Base-by-base conservation (phyloP, 345 rosid species). In the Clarkia xantiana region DNA sequence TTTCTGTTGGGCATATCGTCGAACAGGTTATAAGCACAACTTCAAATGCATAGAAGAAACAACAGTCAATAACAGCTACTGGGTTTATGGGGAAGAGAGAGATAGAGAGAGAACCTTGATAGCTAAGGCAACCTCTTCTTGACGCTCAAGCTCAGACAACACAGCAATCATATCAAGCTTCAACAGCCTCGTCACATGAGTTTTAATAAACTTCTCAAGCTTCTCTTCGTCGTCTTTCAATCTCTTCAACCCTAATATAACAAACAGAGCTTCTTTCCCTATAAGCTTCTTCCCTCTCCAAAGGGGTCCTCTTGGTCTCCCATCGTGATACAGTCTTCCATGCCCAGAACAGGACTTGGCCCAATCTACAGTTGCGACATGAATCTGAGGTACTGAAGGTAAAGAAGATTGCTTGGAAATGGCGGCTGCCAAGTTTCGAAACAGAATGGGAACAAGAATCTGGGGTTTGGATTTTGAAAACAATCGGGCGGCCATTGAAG, bases 211-310 rank as follows among this genome's bases (percentile, higher is more conserved):
- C 70, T 73, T 81, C 14, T 59, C 61, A 45, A 90, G 78, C 78
- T 71, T 79, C 51, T 75, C 86, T 14, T 71, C 96, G 45, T 81
- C 86, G 40, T 75, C 77, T 62, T 81, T 86, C 63, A 90, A 67
- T 62, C 97, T 73, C 72, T 86, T 86, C 57, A 90, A 62, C 42
- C 93, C 94, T 59, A 64, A 61, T 55, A 79, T 70, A 20, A 73
- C 94, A 49, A 83, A 86, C 40, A 86, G 74, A 0, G 94, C 85
- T 50, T 83, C 97, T 75, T 82, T 89, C 1, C 97, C 86, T 19
- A 85, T 82, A 39, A 82, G 67, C 52, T 89, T 89, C 79, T 83
- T 90, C 36, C 97, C 91, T 64, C 84, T 81, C 97, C 96, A 86
- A 3, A 83, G 91, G 53, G 94, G 80, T 13, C 96, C 96, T 42